Conservation (phyloP, 2,329 filamentous ascomycete genomes). For the Pseudogymnoascus sp. region DNA sequence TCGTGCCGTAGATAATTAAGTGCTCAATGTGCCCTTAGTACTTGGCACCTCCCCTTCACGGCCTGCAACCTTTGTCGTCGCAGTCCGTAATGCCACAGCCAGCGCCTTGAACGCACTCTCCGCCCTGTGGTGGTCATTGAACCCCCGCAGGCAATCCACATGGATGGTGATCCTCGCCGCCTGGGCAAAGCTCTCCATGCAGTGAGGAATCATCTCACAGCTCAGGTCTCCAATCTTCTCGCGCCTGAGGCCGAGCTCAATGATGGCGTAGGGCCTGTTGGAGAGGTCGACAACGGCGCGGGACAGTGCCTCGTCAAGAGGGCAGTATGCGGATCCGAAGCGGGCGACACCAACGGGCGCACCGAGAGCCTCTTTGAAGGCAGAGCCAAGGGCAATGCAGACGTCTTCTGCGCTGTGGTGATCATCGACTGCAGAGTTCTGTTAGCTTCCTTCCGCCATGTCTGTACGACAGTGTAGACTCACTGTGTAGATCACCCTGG, state of each 20-base stretch:
- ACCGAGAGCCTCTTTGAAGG: constrained; percentile 74
- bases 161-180: constrained; percentile 87
- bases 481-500: constrained; percentile 85
- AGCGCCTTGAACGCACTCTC: constrained; percentile 97
- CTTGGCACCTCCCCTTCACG: constrained; percentile 89
- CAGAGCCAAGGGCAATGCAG: constrained; percentile 79
- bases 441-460: background rate
- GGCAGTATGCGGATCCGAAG: constrained; percentile 86
- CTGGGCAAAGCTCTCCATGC: constrained; percentile 87
- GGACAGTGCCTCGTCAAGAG: constrained; percentile 89
- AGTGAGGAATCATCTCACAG: constrained; percentile 96
- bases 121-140: constrained; percentile 92
- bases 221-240: constrained; percentile 92
- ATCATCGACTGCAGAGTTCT: constrained; percentile 66
- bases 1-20: constrained; percentile 29
- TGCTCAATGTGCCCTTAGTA: constrained; percentile 83
- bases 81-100: constrained; percentile 73
- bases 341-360: constrained; percentile 73
- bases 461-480: constrained; percentile 27
- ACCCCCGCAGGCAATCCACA: constrained; percentile 81
- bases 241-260: constrained; percentile 74
- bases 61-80: constrained; percentile 65
- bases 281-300: constrained; percentile 91
- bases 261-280: constrained; percentile 78
- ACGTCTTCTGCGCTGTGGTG: constrained; percentile 97